These are phyloP conservation scores for Ceratobasidium sp. DNA, from an alignment of 1,284 basidiomycete species.

Conservation along the genomic window DNA sequence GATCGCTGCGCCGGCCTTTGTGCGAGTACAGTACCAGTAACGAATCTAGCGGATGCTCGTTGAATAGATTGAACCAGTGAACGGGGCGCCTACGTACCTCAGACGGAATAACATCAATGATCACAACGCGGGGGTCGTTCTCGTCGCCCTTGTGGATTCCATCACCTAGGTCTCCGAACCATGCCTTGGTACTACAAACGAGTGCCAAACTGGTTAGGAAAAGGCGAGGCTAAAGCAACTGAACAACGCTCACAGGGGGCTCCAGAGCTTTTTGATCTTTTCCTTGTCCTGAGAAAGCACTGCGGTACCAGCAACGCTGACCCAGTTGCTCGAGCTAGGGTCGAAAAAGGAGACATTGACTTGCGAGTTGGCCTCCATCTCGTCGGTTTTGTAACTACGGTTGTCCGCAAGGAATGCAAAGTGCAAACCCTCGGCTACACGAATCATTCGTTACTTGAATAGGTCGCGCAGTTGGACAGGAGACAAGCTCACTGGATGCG, in stretches of 20 bases:
- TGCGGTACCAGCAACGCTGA: conserved; percentile 83
- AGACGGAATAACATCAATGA: conserved; percentile 85
- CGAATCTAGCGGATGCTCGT: conserved; percentile 62
- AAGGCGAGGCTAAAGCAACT: conserved; percentile 31
- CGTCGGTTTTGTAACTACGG: conserved; percentile 78
- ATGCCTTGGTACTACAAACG: conserved; percentile 71
- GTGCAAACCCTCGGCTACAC: conserved; percentile 52
- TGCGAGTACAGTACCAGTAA: conserved; percentile 75
- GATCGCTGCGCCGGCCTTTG: conserved; percentile 62
- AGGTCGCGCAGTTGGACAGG: background rate
- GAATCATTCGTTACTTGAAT: background rate
- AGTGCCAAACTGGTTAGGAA: conserved; percentile 11
- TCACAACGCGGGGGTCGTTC: conserved; percentile 82
- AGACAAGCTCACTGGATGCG: conserved; percentile 65
- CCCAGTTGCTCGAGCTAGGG: conserved; percentile 82
- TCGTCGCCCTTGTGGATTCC: conserved; percentile 87
- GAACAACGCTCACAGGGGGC: conserved; percentile 62
- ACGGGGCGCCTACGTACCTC: conserved; percentile 61
- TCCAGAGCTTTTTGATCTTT: conserved; percentile 79
- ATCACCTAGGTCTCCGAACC: conserved; percentile 90
- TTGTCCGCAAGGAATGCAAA: conserved; percentile 85
- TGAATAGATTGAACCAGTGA: background rate
- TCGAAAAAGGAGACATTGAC: conserved; percentile 88
- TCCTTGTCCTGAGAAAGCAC: conserved; percentile 73
- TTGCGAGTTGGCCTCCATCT: conserved; percentile 79